Conservation (phyloP, 176 grass and related monocot genomes). For the Oryza rufipogon region DNA sequence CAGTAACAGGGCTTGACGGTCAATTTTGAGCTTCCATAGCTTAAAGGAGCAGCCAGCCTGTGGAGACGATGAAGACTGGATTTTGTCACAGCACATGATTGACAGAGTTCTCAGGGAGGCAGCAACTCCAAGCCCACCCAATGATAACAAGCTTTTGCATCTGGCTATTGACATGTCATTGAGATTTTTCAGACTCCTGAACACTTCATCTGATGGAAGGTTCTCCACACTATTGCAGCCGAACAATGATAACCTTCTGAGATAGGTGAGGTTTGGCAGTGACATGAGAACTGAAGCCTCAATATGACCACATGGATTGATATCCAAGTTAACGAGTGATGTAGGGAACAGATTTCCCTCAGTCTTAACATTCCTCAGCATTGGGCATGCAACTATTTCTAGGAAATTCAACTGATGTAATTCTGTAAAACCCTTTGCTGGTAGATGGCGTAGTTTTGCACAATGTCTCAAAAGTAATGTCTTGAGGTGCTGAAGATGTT, state of each 20-base stretch:
- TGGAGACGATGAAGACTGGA: not conserved
- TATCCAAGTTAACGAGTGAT: conserved; percentile 28
- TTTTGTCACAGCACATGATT: conserved; percentile 28
- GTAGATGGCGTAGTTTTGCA: conserved; percentile 18
- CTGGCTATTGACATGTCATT: not conserved
- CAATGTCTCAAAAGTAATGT: conserved; percentile 22
- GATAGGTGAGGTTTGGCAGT: not conserved
- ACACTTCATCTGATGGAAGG: conserved; percentile 39
- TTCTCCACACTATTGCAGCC: not conserved
- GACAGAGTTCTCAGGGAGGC: conserved; percentile 10
- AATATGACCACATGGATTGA: conserved; percentile 11
- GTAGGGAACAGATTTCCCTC: not conserved
- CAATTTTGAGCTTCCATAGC: conserved; percentile 31
- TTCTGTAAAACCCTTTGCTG: conserved; percentile 13
- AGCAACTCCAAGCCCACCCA: conserved; percentile 38
- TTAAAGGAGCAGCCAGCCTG: not conserved
- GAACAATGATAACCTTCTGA: conserved; percentile 15
- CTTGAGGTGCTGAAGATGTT: conserved; percentile 19
- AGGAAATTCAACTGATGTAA: not conserved
- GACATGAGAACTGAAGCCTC: conserved; percentile 6
- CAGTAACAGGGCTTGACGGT: not conserved
- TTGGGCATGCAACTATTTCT: conserved; percentile 22
- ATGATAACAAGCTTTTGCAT: conserved; percentile 22
- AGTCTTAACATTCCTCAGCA: not conserved
- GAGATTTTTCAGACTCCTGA: conserved; percentile 22